These are phyloP conservation scores for Herpetospermum pedunculosum DNA, from an alignment of 306 rosid species.

Conservation along the genomic window DNA sequence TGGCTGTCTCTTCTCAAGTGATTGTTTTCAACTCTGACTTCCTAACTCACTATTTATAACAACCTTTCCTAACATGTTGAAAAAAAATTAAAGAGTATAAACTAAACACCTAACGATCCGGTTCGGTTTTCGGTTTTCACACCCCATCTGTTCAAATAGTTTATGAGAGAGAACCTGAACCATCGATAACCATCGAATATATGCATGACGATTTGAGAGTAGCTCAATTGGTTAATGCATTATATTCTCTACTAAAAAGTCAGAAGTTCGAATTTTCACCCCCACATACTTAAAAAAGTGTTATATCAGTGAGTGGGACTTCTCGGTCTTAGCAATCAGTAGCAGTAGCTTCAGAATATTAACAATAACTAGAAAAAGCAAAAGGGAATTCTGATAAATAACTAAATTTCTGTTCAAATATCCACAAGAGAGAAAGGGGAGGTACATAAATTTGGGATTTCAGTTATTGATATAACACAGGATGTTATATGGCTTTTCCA, in stretches of 20 bases:
- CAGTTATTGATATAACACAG: neutral
- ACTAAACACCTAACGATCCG: neutral
- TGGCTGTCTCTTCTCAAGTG: neutral
- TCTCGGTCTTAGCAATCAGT: neutral
- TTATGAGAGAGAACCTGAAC: neutral
- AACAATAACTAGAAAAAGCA: neutral
- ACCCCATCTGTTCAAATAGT: neutral
- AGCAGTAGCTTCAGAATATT: neutral
- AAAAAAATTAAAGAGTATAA: neutral
- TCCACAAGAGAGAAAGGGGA: neutral
- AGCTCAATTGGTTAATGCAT: too few relatives aligned
- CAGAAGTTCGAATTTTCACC: too few relatives aligned
- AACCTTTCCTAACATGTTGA: neutral
- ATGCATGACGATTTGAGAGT: too few relatives aligned
- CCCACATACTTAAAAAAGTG: too few relatives aligned
- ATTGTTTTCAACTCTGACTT: neutral
- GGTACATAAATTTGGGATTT: neutral
- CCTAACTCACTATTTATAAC: neutral
- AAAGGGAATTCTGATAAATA: neutral
- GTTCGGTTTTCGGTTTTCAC: neutral
- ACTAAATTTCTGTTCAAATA: neutral
- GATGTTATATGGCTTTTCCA: neutral
- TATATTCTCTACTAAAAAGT: too few relatives aligned
- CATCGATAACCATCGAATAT: too few relatives aligned
- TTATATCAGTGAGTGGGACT: neutral